Evolutionary conservation across 2,329 filamentous ascomycete genomes (phyloP).

Genomic region (Talaromyces pinophilus): DNA sequence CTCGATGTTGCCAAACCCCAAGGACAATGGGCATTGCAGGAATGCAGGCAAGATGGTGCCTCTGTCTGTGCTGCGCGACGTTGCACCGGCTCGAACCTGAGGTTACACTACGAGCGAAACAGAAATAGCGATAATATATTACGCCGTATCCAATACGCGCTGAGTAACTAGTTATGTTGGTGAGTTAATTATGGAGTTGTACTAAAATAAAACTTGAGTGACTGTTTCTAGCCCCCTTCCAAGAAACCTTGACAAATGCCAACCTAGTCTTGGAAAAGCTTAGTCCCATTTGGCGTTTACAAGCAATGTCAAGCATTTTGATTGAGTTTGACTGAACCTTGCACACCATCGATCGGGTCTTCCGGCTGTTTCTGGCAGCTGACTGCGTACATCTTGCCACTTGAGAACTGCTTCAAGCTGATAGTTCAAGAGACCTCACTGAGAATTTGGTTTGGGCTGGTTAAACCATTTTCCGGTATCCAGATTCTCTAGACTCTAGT

Average conservation of each 20-base stretch:
- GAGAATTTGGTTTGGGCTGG: background rate
- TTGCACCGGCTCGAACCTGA: conserved; percentile 13
- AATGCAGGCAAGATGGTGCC: background rate
- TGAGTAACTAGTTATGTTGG: background rate
- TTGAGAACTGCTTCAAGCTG: background rate
- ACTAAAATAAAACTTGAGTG: background rate
- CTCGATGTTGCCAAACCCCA: background rate
- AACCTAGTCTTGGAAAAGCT: conserved; percentile 16
- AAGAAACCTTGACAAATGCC: background rate
- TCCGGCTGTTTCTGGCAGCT: background rate
- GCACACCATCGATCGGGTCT: background rate
- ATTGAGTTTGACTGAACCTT: background rate
- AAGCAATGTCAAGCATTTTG: conserved; percentile 3
- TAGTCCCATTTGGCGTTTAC: conserved; percentile 4
- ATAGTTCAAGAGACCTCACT: background rate
- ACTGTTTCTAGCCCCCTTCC: conserved; percentile 6
- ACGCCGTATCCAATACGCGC: background rate
- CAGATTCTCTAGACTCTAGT: background rate
- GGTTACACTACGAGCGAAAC: conserved; percentile 4
- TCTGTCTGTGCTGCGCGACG: conserved; percentile 6
- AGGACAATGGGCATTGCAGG: background rate
- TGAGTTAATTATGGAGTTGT: conserved; percentile 5
- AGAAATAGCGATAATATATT: background rate
- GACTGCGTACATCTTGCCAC: background rate
- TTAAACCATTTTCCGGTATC: background rate